phyloP scores from a whole-genome alignment of 75 land plant genomes.

The Adiantum capillusveneris region DNA sequence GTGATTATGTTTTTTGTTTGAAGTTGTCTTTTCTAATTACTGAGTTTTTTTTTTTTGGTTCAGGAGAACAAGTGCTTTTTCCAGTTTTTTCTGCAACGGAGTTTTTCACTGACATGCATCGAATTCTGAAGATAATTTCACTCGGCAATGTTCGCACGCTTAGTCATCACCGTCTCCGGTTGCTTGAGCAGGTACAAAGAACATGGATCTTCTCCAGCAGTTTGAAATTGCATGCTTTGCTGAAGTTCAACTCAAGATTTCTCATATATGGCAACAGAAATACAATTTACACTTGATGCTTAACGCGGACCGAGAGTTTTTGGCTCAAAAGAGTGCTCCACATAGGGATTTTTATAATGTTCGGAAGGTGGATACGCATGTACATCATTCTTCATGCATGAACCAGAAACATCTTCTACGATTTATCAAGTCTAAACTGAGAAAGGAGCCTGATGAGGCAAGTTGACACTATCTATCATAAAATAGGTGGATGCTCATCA shows the following conservation, averaged over 20 bases:
- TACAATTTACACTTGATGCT: conserved; percentile 95
- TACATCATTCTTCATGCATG: conserved; percentile 99
- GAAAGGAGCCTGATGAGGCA: conserved; percentile 97
- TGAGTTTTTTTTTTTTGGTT: no score
- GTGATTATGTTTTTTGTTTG: no score
- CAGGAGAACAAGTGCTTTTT: conserved; percentile 50
- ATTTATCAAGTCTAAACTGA: conserved; percentile 89
- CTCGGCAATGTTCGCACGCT: conserved; percentile 90
- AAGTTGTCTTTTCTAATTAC: no score
- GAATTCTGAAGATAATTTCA: conserved; percentile 64
- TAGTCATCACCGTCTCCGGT: conserved; percentile 75
- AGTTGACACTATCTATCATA: not conserved
- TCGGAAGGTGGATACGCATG: conserved; percentile 96
- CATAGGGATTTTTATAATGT: conserved; percentile 97
- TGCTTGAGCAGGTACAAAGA: conserved; percentile 73
- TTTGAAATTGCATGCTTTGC: not conserved
- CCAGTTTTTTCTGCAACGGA: conserved; percentile 88
- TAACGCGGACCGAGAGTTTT: conserved; percentile 91
- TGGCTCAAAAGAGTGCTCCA: conserved; percentile 96
- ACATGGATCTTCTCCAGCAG: not conserved
- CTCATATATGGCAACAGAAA: conserved; percentile 42
- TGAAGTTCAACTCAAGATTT: no score
- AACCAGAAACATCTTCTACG: conserved; percentile 95
- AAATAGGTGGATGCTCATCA: no score
- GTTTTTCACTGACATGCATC: conserved; percentile 92